Evolutionary conservation across 768 basidiomycete genomes (phyloP), one percentile per base, ranked within the genome.

Genomic region (Pleurotus salmoneostramineus): DNA sequence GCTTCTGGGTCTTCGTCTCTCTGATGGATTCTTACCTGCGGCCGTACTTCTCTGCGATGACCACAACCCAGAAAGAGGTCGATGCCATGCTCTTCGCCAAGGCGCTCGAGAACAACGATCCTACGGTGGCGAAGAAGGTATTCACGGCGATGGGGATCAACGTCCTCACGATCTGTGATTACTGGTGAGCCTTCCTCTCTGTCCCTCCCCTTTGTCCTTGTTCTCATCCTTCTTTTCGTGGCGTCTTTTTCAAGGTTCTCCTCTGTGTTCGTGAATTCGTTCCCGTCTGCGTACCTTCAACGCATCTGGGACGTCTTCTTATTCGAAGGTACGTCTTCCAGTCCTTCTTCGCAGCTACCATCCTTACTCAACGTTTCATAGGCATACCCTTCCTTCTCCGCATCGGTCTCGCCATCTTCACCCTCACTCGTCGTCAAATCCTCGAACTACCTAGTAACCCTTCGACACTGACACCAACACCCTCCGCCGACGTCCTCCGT

Each of bases 1-100:
- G 89, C 0, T 94, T 94, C 68, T 94, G 91, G 91, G 93, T 89
- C 15, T 93, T 93, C 66, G 79, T 90, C 0, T 91, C 90, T 2
- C 72, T 93, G 61, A 94, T 94, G 91, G 90, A 93, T 62, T 80
- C 82, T 0, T 85, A 92, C 62, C 74, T 93, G n/a, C 86, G 91
- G 1, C 76, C 85, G 0, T 92, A 92, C 68, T 94, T 91, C 66
- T 82, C 87, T 37, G 65, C 77, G 3, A 17, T 45, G 12, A 78
- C 71, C 50, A 72, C 77, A 1, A 74, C 77, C 2, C 89, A 91
- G 67, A 72, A 91, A 56, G 91, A 92, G 62, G 85, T 93, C 6
- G 92, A 93, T 59, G 81, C 89, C 0, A 76, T 82, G 2, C 68
- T 94, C 45, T 91, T 93, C 62, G 78, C 77, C 56, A 83, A 82